These are phyloP conservation scores for Raffaelea deltoideospora DNA, from an alignment of 2,329 filamentous ascomycete genomes.

Conservation along the genomic window DNA sequence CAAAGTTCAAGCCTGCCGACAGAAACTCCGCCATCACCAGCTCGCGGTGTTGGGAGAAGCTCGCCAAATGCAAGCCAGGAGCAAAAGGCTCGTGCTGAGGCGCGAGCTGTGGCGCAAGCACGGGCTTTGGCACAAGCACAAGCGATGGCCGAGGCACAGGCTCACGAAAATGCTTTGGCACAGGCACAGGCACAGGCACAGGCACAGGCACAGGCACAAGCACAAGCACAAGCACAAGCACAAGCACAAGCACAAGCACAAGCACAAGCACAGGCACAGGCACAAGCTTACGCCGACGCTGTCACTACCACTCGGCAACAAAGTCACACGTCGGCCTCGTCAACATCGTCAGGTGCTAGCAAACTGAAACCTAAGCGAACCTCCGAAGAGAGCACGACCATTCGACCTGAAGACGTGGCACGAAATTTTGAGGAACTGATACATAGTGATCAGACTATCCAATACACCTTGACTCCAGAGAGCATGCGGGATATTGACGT, in stretches of 20 bases:
- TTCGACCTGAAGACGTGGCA: slow-evolving; percentile 40
- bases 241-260: not conserved
- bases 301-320: slow-evolving; percentile 15
- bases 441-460: slow-evolving; percentile 67
- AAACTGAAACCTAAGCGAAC: slow-evolving; percentile 38
- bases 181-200: slow-evolving; percentile 1
- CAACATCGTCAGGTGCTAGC: slow-evolving; percentile 30
- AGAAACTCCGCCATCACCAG: too few relatives aligned
- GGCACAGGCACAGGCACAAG: not conserved
- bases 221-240: slow-evolving; percentile 1
- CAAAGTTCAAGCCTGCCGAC: too few relatives aligned
- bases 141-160: slow-evolving; percentile 13
- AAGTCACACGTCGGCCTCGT: slow-evolving; percentile 34
- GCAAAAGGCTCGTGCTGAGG: not conserved
- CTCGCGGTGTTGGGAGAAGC: too few relatives aligned
- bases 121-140: slow-evolving; percentile 5
- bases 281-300: slow-evolving; percentile 1
- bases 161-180: not conserved
- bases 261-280: slow-evolving; percentile 1
- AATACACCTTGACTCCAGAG: slow-evolving; percentile 67
- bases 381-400: slow-evolving; percentile 40
- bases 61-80: too few relatives aligned
- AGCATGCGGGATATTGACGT: slow-evolving; percentile 66
- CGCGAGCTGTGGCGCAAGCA: not conserved
- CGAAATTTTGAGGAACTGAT: slow-evolving; percentile 67